Percentiles rank a stretch among this genome's conserved stretches.
Conservation (phyloP, 2,329 filamentous ascomycete genomes). For the Amylocarpus encephaloides region DNA sequence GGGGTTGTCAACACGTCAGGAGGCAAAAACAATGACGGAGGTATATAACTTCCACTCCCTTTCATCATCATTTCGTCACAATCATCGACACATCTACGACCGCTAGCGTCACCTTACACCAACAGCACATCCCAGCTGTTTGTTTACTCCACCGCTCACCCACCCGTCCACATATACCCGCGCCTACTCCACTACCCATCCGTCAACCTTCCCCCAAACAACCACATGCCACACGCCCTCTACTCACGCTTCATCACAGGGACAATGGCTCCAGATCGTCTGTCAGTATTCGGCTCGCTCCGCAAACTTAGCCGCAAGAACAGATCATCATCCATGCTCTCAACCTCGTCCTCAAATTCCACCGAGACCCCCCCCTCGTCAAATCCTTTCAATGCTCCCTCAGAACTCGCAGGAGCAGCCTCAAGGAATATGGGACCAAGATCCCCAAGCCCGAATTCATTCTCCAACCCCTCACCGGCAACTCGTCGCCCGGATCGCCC, state of each 20-base stretch:
- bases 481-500: slow-evolving; percentile 26
- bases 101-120: too few species aligned
- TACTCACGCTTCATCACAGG: neutral
- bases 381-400: neutral
- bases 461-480: slow-evolving; percentile 22
- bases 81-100: too few species aligned
- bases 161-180: neutral
- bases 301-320: slow-evolving; percentile 18
- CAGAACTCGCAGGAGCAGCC: neutral
- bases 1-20: too few species aligned
- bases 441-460: slow-evolving; percentile 10
- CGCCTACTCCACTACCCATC: neutral
- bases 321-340: slow-evolving; percentile 8
- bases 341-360: neutral
- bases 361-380: neutral
- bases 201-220: neutral
- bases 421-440: neutral
- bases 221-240: slow-evolving; percentile 5
- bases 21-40: too few species aligned
- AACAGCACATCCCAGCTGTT: too few species aligned
- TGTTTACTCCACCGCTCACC: neutral
- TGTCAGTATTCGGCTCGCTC: slow-evolving; percentile 19
- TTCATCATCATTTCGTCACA: too few species aligned
- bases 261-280: neutral
- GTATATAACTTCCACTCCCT: too few species aligned